A percentile compares a stretch with the other conserved stretches of the same genome.
Conservation (phyloP, 805 yeast species). For the Pichia nanzhaoensis region DNA sequence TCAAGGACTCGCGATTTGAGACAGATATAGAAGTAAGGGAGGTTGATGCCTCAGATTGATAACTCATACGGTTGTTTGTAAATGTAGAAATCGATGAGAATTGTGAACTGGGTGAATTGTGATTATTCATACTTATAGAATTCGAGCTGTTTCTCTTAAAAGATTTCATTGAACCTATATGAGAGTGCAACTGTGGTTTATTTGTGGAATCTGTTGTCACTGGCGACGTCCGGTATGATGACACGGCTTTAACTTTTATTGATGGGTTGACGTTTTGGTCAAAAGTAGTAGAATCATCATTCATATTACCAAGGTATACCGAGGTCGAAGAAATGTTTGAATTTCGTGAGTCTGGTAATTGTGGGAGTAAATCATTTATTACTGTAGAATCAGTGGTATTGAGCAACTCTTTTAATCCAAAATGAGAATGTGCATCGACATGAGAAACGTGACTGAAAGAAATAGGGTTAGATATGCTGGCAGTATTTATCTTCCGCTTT, state of each 20-base stretch:
- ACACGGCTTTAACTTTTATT: constrained; percentile 21
- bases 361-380: constrained; percentile 9
- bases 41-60: not conserved
- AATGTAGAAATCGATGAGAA: constrained; percentile 7
- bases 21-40: not conserved
- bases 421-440: constrained; percentile 23
- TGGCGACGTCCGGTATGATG: constrained; percentile 30
- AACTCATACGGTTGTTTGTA: constrained; percentile 9
- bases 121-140: not conserved
- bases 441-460: constrained; percentile 31
- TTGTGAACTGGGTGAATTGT: not conserved
- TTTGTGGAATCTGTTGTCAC: constrained; percentile 9
- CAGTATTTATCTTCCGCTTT: not conserved
- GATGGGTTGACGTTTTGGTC: too few relatives aligned
- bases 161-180: not conserved
- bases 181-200: not conserved
- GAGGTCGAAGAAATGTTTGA: too few relatives aligned
- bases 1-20: not conserved
- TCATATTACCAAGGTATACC: too few relatives aligned
- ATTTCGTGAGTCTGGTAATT: constrained; percentile 1
- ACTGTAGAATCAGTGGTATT: constrained; percentile 5
- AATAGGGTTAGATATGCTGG: constrained; percentile 28
- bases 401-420: constrained; percentile 28
- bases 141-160: not conserved
- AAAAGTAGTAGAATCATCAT: too few relatives aligned